Evolutionary conservation across 2,329 filamentous ascomycete genomes (phyloP), one percentile per base, ranked within the genome.

Genomic region (Decorospora gaudefroyi): DNA sequence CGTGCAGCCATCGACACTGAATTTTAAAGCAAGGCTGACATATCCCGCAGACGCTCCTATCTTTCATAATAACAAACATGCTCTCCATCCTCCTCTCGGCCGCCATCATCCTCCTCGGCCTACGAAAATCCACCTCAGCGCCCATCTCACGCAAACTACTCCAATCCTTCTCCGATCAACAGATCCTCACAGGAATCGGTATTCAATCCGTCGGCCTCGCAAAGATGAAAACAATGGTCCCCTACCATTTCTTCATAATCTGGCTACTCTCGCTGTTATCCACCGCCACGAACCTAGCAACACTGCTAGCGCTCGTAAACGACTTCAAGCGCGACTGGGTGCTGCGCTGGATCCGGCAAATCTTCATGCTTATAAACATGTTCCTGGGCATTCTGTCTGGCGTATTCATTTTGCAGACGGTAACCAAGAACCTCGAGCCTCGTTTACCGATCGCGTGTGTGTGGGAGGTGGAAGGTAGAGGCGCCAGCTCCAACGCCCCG

Each of bases 241-340:
- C 82, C 0, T 87, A 87, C 62, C 84, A 87, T 68, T 86, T 87
- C 72, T 86, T 86, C 71, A 77, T 86, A 41, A 79, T 87, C 53
- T 87, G 83, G 84, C 83, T 86, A 72, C 71, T 87, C 2, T 82
- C 81, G 0, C 68, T 85, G 9, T 73, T 87, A 6, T 82, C 82
- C 11, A 85, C 82, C 51, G 80, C 82, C 1, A 85, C 84, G 2
- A 84, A 87, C 65, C 83, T 85, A 46, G 76, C 81, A 4, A 82
- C 83, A 0, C 71, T 87, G 11, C 74, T 87, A n/a, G 82, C 81
- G 1, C 75, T 87, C 22, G 80, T 83, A 1, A 79, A 80, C 59
- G 83, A 86, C 59, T 85, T 85, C 70, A 81, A 80, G 52, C 72
- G 83, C 19, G 83, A 87, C 66, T 83, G 81, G 80, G 80, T 87